phyloP scores from a whole-genome alignment of 257 asterid genomes.

The Haberlea rhodopensis region DNA sequence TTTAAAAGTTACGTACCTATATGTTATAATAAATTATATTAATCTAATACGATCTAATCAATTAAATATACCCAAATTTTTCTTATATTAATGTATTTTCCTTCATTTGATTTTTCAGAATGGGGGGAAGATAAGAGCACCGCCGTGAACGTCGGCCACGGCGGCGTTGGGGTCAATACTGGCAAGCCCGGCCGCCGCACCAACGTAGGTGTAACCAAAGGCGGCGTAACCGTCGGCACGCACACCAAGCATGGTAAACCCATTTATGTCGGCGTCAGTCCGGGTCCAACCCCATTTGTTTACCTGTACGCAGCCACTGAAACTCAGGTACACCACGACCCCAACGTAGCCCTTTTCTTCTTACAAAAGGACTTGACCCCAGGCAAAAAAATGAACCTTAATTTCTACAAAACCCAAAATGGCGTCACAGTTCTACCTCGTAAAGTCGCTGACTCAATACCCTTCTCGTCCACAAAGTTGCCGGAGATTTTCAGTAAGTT shows the following conservation, averaged over 20 bases:
- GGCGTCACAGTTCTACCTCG: conserved; percentile 29
- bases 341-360: conserved; percentile 69
- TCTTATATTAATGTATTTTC: not conserved
- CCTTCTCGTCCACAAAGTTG: conserved; percentile 22
- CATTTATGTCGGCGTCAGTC: conserved; percentile 40
- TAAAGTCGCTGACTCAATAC: conserved; percentile 22
- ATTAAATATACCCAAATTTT: not conserved
- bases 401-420: not conserved
- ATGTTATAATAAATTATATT: conserved; percentile 71
- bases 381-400: conserved; percentile 17
- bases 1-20: conserved; percentile 32
- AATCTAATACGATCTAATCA: not conserved
- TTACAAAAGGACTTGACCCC: conserved; percentile 48
- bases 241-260: conserved; percentile 45
- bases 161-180: conserved; percentile 46
- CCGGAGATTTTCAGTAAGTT: conserved; percentile 21
- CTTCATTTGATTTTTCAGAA: not conserved
- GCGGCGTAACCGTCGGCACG: conserved; percentile 47
- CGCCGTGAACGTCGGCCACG: conserved; percentile 46
- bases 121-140: conserved; percentile 3
- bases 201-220: conserved; percentile 44
- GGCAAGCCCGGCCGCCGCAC: conserved; percentile 40
- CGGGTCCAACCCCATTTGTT: conserved; percentile 31
- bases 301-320: conserved; percentile 62
- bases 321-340: conserved; percentile 58